Base-by-base conservation (phyloP, 2,329 filamentous ascomycete species). In the Alternaria angustiovoidea region DNA sequence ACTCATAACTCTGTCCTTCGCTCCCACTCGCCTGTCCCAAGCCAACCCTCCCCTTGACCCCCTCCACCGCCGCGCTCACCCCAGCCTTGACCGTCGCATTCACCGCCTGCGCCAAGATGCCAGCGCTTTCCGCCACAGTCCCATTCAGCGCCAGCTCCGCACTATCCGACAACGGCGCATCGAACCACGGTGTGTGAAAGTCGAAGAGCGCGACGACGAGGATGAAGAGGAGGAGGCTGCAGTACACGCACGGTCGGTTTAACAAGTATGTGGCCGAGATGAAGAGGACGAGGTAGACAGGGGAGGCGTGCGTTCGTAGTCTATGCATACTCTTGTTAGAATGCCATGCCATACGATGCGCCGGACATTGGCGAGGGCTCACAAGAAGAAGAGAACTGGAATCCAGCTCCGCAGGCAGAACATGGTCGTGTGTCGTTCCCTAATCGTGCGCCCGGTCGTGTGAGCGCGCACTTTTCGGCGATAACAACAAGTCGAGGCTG, bases 161-260 rank as follows among this genome's bases (percentile, higher is more conserved):
- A 26, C 77, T 77, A 20, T 77, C 70, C 30, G 72, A 43, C 38
- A 79, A 68, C 65, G 92, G 87, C n/a, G 94, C 90, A 69, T 94
- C 89, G 79, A 98, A 98, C 94, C 94, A 98, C 81, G 96, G 93
- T 72, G 89, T 91, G 68, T 84, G 86, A 73, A 97, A 91, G 82
- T 98, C 94, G 84, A 98, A 95, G 82, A 98, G 95, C 77, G 93
- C 96, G 68, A 94, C 87, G 83, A 97, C 96, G 70, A 99, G 92
- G 71, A 98, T 93, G 67, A 97, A 87, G 49, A 99, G 92, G 54
- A 99, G 90, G 63, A 97, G 89, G 62, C 93, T 97, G 87, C 95
- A 99, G 86, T 99, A 99, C 71, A 97, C 90, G 83, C 95, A 99
- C 54, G 95, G 95, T 56, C 94, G 90, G 82, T 97, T 96, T 72